These are phyloP conservation scores for Gyromitra esculenta DNA, from an alignment of 2,329 filamentous ascomycete species.

Conservation along the genomic window DNA sequence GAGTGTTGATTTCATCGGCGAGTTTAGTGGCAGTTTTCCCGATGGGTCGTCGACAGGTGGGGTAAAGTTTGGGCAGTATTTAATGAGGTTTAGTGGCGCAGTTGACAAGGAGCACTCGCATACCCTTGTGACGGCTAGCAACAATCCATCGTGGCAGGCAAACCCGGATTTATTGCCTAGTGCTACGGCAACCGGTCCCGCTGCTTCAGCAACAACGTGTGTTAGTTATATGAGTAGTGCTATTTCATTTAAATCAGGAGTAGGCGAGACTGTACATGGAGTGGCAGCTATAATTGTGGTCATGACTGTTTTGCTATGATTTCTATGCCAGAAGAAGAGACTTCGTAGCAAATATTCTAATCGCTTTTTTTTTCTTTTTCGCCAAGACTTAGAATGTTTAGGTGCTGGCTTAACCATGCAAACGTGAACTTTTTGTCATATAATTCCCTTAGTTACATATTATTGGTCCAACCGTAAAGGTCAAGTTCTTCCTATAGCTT, in stretches of 20 bases:
- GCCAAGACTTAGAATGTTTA: not conserved
- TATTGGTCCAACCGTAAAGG: not conserved
- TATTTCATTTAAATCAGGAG: not conserved
- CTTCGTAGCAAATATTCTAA: not conserved
- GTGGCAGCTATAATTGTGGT: not conserved
- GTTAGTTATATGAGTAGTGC: slow-evolving; percentile 5
- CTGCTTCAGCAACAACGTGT: not conserved
- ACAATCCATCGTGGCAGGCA: slow-evolving; percentile 8
- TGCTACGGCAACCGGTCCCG: not conserved
- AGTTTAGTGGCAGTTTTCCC: slow-evolving; percentile 17
- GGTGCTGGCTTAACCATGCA: not conserved
- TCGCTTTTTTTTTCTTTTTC: not conserved
- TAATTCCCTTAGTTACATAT: not conserved
- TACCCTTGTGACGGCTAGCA: slow-evolving; percentile 16
- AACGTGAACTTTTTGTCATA: not conserved
- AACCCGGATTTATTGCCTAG: slow-evolving; percentile 1
- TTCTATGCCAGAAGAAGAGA: not conserved
- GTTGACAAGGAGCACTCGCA: slow-evolving; percentile 26
- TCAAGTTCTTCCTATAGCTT: not conserved
- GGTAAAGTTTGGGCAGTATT: slow-evolving; percentile 30
- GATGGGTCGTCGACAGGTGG: not conserved
- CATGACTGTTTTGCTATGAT: slow-evolving; percentile 8
- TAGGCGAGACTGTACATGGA: not conserved
- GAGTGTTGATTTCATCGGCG: slow-evolving; percentile 1
- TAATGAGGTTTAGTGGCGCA: slow-evolving; percentile 26